A percentile compares a stretch with the other conserved stretches of the same genome.
phyloP scores from a whole-genome alignment of 139 green algal genomes.

The Ettlia oleoabundans region DNA sequence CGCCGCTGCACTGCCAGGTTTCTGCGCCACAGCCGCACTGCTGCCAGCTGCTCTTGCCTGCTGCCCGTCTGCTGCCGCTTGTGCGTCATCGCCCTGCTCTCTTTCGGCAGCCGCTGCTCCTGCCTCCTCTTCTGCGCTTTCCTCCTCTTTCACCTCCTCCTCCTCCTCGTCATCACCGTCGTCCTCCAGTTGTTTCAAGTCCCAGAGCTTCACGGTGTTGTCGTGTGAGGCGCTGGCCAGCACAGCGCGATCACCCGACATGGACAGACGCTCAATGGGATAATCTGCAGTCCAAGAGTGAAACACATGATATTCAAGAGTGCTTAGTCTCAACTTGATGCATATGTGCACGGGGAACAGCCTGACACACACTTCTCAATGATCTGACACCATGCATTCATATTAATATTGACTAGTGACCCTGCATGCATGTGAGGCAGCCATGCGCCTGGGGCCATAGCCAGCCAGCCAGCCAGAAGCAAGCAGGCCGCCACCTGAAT shows the following conservation, averaged over 20 bases:
- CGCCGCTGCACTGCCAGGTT: neutral
- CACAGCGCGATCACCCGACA: slow-evolving; percentile 51
- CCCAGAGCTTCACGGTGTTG: slow-evolving; percentile 83
- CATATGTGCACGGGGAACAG: too few species aligned
- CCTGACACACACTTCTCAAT: too few species aligned
- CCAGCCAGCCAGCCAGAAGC: neutral
- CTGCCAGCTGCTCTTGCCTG: too few species aligned
- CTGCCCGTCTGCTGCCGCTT: neutral
- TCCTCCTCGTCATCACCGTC: slow-evolving; percentile 61
- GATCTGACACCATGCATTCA: too few species aligned
- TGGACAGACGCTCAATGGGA: slow-evolving; percentile 67
- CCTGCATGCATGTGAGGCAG: neutral
- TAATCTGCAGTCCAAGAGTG: slow-evolving; percentile 39
- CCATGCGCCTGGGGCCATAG: neutral
- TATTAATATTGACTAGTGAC: too few species aligned
- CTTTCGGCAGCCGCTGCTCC: neutral
- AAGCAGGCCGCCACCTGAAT: slow-evolving; percentile 61
- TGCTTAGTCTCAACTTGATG: too few species aligned
- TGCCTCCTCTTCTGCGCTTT: neutral
- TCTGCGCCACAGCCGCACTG: neutral
- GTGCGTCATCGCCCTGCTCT: neutral
- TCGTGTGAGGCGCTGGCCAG: slow-evolving; percentile 84
- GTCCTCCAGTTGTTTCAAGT: slow-evolving; percentile 66
- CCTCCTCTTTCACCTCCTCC: neutral
- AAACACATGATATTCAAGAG: neutral